Evolutionary conservation across 495 filamentous ascomycete genomes (phyloP), one percentile per base, ranked within the genome.

Genomic region (Echria macrotheca): DNA sequence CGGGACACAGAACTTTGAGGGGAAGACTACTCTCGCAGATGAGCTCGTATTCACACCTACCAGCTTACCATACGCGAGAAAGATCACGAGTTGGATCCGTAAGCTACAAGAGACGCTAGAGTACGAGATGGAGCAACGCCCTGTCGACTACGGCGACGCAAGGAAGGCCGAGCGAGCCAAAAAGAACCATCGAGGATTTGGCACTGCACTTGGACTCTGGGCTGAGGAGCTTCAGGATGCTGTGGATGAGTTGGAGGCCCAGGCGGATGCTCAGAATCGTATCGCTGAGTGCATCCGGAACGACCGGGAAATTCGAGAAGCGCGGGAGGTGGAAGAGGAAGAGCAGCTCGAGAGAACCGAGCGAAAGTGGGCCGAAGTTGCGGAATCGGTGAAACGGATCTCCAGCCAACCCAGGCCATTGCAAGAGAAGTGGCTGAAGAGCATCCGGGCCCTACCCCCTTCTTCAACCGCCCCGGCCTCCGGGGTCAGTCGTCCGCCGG

Each of bases 21-120:
- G 33, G 2, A 4, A 1, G 2, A n/a, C 17, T 9, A 1, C 22
- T 2, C 17, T 41, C 14, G 11, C 36, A 0, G 12, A 15, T 2
- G 50, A 49, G 25, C 40, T 46, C 1, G 14, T 23, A 8, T 57
- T 57, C 12, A 56, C 43, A 3, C 14, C 14, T 1, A 22, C 24
- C 1, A 54, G 50, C 5, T 11, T 54, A 2, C 33, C 41, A 9
- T 54, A 54, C 19, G 2, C 57, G 17, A 14, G 33, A 2, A 14
- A 3, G 10, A 19, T 54, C 25, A 39, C 36, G 31, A n/a, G 4
- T 1, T 54, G 57, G 54, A 19, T 60, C 0, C 9, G 11, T 10
- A n/a, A 23, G 18, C 26, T 60, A 2, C 7, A 24, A 5, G 21
- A 24, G 9, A 8, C 25, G 4, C 4, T 59, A 3, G 14, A 12